Conservation (phyloP, 2,329 filamentous ascomycete genomes). For the Trichoderma sp. region DNA sequence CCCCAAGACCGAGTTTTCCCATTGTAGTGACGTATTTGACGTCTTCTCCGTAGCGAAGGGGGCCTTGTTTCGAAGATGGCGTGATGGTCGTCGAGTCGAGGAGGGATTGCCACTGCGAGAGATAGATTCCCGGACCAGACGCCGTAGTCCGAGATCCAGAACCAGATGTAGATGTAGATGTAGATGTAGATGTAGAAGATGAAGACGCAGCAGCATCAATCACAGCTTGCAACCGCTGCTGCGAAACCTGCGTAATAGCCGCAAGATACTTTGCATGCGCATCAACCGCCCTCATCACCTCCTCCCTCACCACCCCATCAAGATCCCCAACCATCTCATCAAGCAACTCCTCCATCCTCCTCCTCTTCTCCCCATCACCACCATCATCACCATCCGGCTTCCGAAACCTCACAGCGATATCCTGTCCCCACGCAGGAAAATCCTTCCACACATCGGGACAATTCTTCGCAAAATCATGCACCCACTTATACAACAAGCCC, state of each 20-base stretch:
- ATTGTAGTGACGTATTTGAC: conserved; percentile 43
- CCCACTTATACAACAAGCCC: conserved; percentile 62
- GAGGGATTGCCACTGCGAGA: conserved; percentile 68
- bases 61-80: conserved; percentile 44
- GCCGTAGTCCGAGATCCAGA: conserved; percentile 23
- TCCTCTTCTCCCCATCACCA: conserved; percentile 18
- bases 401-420: conserved; percentile 55
- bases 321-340: conserved; percentile 46
- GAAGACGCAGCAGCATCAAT: conserved; percentile 33
- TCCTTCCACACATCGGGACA: conserved; percentile 62
- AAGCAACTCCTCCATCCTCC: conserved; percentile 41
- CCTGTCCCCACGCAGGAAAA: conserved; percentile 59
- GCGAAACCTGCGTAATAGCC: conserved; percentile 52
- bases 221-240: conserved; percentile 53
- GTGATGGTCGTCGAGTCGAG: conserved; percentile 68
- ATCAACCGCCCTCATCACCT: conserved; percentile 53
- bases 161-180: background rate
- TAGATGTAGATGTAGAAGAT: background rate
- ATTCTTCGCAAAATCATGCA: conserved; percentile 66
- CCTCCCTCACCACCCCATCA: conserved; percentile 41
- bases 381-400: conserved; percentile 29
- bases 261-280: conserved; percentile 59
- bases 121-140: conserved; percentile 67
- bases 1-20: conserved; percentile 42
- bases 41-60: conserved; percentile 52